Conservation (phyloP, 148 eudicot species). For the Spergularia marina region DNA sequence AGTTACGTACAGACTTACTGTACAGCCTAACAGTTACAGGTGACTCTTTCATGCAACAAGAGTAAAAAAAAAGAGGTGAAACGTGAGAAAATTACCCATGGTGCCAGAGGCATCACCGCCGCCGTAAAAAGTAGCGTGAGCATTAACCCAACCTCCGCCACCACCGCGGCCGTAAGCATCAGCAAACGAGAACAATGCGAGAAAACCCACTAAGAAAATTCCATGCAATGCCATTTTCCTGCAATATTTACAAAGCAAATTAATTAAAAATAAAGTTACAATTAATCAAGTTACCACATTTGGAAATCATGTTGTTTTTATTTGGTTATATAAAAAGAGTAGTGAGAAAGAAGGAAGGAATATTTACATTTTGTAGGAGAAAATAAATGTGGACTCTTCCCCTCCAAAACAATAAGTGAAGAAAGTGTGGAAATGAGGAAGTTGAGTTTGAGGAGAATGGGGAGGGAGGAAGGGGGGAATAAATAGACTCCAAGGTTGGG, state of each 20-base stretch:
- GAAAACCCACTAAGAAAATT: constrained; percentile 39
- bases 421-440: background rate
- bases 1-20: too few relatives aligned
- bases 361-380: constrained; percentile 18
- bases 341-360: background rate
- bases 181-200: constrained; percentile 39
- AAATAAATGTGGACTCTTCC: constrained; percentile 5
- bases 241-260: constrained; percentile 21
- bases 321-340: background rate
- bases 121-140: constrained; percentile 77
- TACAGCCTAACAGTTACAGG: too few relatives aligned
- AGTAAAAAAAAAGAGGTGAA: too few relatives aligned
- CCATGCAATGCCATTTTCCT: constrained; percentile 50
- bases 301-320: background rate
- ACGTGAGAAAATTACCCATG: constrained; percentile 46
- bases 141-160: constrained; percentile 62
- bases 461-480: constrained; percentile 22
- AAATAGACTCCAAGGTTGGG: constrained; percentile 34
- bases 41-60: background rate
- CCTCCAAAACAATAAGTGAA: background rate
- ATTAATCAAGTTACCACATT: background rate
- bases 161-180: constrained; percentile 38
- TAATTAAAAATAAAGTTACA: background rate
- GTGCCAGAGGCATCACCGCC: constrained; percentile 78
- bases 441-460: constrained; percentile 20